Evolutionary conservation across 2,329 filamentous ascomycete genomes (phyloP).

Genomic region (Bipolaris cookei): DNA sequence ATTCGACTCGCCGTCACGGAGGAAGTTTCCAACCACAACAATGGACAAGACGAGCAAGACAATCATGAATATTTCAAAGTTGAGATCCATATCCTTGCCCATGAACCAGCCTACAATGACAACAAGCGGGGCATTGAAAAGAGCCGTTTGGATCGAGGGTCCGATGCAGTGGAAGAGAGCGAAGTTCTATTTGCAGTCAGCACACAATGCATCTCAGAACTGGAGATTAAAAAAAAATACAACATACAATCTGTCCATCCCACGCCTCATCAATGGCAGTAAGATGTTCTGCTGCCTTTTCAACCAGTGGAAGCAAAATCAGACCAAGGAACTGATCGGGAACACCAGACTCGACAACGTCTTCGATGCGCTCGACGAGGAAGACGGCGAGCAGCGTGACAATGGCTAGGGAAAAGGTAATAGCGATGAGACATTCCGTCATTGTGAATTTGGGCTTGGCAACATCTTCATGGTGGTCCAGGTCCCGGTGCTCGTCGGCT

Average conservation of each 20-base stretch:
- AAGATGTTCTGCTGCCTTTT: constrained; percentile 85
- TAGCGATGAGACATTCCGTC: constrained; percentile 72
- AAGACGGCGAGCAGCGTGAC: constrained; percentile 76
- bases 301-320: constrained; percentile 80
- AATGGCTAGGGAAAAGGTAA: constrained; percentile 68
- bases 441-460: constrained; percentile 74
- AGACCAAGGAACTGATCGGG: constrained; percentile 66
- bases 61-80: constrained; percentile 88
- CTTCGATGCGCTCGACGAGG: constrained; percentile 75
- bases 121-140: constrained; percentile 84
- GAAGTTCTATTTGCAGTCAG: constrained; percentile 63
- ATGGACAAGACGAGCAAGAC: constrained; percentile 82
- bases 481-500: constrained; percentile 70
- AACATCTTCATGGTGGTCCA: constrained; percentile 66
- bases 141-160: constrained; percentile 85
- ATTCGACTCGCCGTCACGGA: constrained; percentile 87
- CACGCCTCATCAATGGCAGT: constrained; percentile 85
- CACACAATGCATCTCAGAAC: neutral
- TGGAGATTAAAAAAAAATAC: neutral
- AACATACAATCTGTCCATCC: constrained; percentile 69
- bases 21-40: constrained; percentile 84
- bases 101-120: constrained; percentile 84
- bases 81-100: constrained; percentile 73
- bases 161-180: constrained; percentile 85
- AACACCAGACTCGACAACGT: constrained; percentile 61